A percentile compares a stretch with the other conserved stretches of the same genome.
Evolutionary conservation across 768 basidiomycete species (phyloP).

Genomic region (Tremella fuciformis): DNA sequence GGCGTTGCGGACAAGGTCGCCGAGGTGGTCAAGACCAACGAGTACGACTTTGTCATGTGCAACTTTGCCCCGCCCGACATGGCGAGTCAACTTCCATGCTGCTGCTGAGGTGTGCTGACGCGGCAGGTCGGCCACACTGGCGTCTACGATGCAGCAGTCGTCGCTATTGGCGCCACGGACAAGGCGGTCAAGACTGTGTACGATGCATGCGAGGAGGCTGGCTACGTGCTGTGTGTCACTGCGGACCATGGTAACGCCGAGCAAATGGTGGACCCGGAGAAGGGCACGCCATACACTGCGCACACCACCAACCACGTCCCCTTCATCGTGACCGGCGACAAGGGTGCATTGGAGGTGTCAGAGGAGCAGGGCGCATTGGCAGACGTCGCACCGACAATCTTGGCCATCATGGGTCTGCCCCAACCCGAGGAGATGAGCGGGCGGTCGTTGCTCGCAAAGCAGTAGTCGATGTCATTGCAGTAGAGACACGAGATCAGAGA

Average conservation of each 20-base stretch:
- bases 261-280: constrained; percentile 81
- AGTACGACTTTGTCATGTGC: constrained; percentile 91
- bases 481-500: neutral
- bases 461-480: constrained; percentile 14
- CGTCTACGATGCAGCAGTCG: constrained; percentile 81
- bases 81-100: constrained; percentile 56
- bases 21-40: constrained; percentile 66
- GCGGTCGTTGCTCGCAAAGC: constrained; percentile 57
- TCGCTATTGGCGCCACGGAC: constrained; percentile 84
- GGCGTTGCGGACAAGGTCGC: constrained; percentile 90
- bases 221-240: constrained; percentile 82
- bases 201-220: constrained; percentile 76
- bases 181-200: constrained; percentile 82
- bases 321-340: constrained; percentile 72
- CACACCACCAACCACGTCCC: constrained; percentile 61
- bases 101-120: neutral
- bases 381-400: constrained; percentile 85
- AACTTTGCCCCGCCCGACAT: constrained; percentile 97
- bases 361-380: constrained; percentile 71
- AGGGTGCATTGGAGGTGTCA: constrained; percentile 58
- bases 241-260: constrained; percentile 96
- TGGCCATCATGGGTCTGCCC: constrained; percentile 71
- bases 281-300: constrained; percentile 77
- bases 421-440: constrained; percentile 70
- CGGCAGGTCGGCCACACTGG: constrained; percentile 87